A percentile compares a stretch with the other conserved stretches of the same genome.
These are phyloP conservation scores for Triangularia verruculosa DNA, from an alignment of 2,329 filamentous ascomycete species.

Conservation along the genomic window DNA sequence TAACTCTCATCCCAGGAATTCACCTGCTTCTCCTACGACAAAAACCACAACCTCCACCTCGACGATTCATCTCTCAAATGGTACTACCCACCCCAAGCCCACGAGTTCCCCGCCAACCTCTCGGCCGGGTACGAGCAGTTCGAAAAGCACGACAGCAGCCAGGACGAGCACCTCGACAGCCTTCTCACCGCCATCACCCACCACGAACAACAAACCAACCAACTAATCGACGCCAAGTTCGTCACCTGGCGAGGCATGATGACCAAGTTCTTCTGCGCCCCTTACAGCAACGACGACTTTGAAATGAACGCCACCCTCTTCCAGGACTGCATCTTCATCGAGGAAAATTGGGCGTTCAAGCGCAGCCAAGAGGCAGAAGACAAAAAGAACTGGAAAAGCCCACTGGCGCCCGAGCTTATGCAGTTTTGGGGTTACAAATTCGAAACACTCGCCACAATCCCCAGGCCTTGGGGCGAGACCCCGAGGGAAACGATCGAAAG, in stretches of 20 bases:
- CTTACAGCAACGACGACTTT: constrained; percentile 85
- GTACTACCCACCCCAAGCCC: constrained; percentile 73
- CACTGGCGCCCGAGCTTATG: constrained; percentile 71
- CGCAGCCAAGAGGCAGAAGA: constrained; percentile 59
- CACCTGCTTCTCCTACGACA: constrained; percentile 88
- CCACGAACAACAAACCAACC: constrained; percentile 66
- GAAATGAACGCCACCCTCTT: constrained; percentile 94
- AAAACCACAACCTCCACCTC: constrained; percentile 70
- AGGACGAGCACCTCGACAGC: constrained; percentile 85
- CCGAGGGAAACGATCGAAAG: constrained; percentile 74
- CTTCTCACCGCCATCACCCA: constrained; percentile 72
- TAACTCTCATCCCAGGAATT: constrained; percentile 58
- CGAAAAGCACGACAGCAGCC: constrained; percentile 73
- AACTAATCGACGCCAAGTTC: constrained; percentile 71
- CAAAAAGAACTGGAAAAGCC: constrained; percentile 42
- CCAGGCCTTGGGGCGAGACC: constrained; percentile 69
- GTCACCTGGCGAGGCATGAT: constrained; percentile 98
- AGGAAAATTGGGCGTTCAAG: constrained; percentile 81
- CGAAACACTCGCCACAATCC: constrained; percentile 77
- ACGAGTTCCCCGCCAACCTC: constrained; percentile 54
- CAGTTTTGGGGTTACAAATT: constrained; percentile 98
- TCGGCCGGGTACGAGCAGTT: constrained; percentile 80
- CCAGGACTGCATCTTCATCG: constrained; percentile 76
- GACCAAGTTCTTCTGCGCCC: constrained; percentile 91
- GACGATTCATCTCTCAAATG: constrained; percentile 80